Base-by-base conservation (phyloP, 139 green algal genomes). In the Micractinium sp. region DNA sequence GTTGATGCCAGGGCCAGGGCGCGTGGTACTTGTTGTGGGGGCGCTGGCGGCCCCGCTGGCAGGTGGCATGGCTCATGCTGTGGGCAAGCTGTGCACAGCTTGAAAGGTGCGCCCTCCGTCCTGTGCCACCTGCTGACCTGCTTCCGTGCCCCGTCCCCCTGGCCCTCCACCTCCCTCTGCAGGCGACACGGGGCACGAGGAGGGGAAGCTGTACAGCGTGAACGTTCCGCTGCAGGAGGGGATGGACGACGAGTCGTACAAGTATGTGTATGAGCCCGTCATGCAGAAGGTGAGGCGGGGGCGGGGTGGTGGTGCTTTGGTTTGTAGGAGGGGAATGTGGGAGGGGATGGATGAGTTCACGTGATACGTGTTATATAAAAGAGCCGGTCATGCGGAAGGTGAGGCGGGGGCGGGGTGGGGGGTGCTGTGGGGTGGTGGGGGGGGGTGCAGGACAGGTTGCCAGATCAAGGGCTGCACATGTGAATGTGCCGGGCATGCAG, bases 181-280 rank as follows among this genome's bases (percentile, higher is more conserved):
- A 87, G 80, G 85, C 71, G 96, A 99, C 89, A 90, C 96, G 3
- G 98, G 98, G 4, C 90, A 97, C 75, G 90, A 89, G 56, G 89
- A 90, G 36, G 97, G 97, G 56, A 97, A 97, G 90, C 91, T 95
- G 90, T 99, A 99, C 94, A 93, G 92, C 23, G 92, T 99, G 29
- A 99, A 99, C 89, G 97, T 99, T 83, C 97, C 97, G 35, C 92
- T 99, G 76, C 82, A 95, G 85, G 97, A 99, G 85, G 97, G 97
- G 78, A 98, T 99, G 92, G 98, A 99, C 86, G 98, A 99, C 83
- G 95, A 97, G 53, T 96, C 89, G 83, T 99, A 99, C 95, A 93
- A 96, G 86, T 92, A 94, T 27, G 87, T 99, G 73, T 99, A 98
- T 91, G 96, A 99, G 83, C 96, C 97, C 14, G 95, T 99, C 87